phyloP scores from a whole-genome alignment of 192 early-diverging fungal species.

The Backusella mclennaniae region DNA sequence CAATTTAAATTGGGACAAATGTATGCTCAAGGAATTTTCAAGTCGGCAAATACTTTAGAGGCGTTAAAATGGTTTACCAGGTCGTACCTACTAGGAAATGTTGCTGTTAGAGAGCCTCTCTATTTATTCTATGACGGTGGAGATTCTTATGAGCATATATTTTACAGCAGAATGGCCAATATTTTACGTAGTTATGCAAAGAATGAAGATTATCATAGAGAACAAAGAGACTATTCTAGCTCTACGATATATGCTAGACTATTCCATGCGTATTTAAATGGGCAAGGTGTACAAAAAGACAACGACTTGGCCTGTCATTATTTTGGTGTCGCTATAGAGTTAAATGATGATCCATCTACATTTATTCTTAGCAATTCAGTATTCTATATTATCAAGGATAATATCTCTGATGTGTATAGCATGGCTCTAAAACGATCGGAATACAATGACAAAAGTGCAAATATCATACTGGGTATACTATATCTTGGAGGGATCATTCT shows the following conservation, averaged over 20 bases:
- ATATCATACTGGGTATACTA: not conserved
- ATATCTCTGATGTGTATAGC: not conserved
- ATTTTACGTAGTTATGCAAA: not conserved
- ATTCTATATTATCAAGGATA: not conserved
- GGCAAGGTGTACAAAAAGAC: not conserved
- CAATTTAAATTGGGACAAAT: not conserved
- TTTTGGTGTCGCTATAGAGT: not conserved
- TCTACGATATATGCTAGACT: not conserved
- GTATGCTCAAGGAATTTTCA: not conserved
- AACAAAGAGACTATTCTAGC: not conserved
- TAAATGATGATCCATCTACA: not conserved
- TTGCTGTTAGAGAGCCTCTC: not conserved
- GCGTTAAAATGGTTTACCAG: not conserved
- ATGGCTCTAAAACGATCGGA: not conserved
- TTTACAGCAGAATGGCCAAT: not conserved
- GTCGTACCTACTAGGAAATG: not conserved
- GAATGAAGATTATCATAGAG: not conserved
- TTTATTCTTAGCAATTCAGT: not conserved
- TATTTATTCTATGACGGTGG: not conserved
- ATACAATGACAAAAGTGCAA: not conserved
- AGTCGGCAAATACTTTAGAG: not conserved
- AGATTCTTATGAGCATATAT: not conserved
- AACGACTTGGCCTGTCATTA: not conserved
- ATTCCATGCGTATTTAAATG: not conserved
- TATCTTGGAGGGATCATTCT: not conserved